A percentile compares a stretch with the other conserved stretches of the same genome.
These are phyloP conservation scores for Staphylotrichum longicolle DNA, from an alignment of 495 filamentous ascomycete genomes.

Conservation along the genomic window DNA sequence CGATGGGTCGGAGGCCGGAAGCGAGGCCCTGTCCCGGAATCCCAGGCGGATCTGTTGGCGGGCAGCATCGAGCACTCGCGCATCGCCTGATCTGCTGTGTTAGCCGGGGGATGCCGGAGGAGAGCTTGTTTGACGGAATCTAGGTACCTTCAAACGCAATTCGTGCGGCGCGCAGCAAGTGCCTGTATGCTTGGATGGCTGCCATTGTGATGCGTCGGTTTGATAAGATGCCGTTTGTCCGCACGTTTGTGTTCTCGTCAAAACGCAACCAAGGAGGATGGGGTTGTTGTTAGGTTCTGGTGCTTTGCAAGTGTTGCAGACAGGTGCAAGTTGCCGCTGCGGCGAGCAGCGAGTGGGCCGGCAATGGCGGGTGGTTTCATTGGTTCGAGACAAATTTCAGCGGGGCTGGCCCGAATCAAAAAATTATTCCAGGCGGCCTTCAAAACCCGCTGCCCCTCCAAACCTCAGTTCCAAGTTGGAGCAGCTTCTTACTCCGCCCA, in stretches of 20 bases:
- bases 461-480: background rate
- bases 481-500: background rate
- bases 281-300: too few species aligned
- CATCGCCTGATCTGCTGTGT: slow-evolving; percentile 58
- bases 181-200: slow-evolving; percentile 76
- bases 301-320: too few species aligned
- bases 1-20: slow-evolving; percentile 54
- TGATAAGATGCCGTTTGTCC: background rate
- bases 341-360: slow-evolving; percentile 7
- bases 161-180: slow-evolving; percentile 75
- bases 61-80: slow-evolving; percentile 63
- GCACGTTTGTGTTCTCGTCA: background rate
- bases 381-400: slow-evolving; percentile 11
- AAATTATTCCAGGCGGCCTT: slow-evolving; percentile 22
- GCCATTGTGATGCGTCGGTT: slow-evolving; percentile 45
- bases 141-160: slow-evolving; percentile 76
- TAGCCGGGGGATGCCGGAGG: slow-evolving; percentile 5
- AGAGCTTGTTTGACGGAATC: background rate
- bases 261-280: background rate
- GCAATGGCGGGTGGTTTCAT: background rate
- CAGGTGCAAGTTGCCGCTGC: background rate
- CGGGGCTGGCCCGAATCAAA: slow-evolving; percentile 11
- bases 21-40: slow-evolving; percentile 64
- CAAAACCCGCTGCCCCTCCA: slow-evolving; percentile 31
- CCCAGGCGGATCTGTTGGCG: slow-evolving; percentile 61